Evolutionary conservation across 2,329 filamentous ascomycete species (phyloP).

Genomic region (Fusarium sp.): DNA sequence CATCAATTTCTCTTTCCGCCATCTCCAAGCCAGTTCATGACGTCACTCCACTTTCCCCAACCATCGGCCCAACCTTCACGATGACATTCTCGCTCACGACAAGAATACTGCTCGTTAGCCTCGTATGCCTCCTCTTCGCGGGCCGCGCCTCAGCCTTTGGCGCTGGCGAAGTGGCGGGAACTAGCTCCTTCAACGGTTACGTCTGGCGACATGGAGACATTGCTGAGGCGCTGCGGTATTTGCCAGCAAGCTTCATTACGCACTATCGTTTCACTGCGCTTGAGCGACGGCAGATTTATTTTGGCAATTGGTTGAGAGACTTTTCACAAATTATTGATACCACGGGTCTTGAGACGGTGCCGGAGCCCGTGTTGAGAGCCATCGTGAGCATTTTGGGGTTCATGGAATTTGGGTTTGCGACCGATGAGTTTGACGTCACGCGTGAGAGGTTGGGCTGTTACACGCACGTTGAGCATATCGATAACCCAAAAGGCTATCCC

Average conservation of each 20-base stretch:
- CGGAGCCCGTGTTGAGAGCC: conserved; percentile 47
- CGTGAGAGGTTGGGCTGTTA: conserved; percentile 81
- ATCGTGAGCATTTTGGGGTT: conserved; percentile 49
- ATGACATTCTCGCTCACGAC: conserved; percentile 36
- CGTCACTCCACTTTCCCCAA: conserved; percentile 18
- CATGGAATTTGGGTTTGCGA: conserved; percentile 71
- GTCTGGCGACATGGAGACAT: conserved; percentile 58
- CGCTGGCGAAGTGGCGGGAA: conserved; percentile 53
- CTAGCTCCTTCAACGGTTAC: conserved; percentile 55
- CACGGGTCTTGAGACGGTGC: conserved; percentile 48
- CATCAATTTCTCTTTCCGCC: conserved; percentile 5
- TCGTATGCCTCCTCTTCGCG: conserved; percentile 46
- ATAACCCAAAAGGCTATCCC: conserved; percentile 83
- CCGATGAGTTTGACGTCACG: conserved; percentile 83
- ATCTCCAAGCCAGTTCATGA: conserved; percentile 10
- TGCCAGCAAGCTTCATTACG: conserved; percentile 54
- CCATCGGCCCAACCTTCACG: neutral
- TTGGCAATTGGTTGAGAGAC: conserved; percentile 68
- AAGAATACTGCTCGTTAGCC: conserved; percentile 30
- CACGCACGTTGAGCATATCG: conserved; percentile 76
- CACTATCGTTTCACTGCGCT: conserved; percentile 54
- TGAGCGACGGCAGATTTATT: conserved; percentile 55
- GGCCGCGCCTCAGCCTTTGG: conserved; percentile 53
- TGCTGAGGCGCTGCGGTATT: conserved; percentile 52
- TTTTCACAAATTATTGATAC: conserved; percentile 84